Percentiles rank a stretch among this genome's conserved stretches.
phyloP scores from a whole-genome alignment of 2,329 filamentous ascomycete species.

The Aureobasidium sp. region DNA sequence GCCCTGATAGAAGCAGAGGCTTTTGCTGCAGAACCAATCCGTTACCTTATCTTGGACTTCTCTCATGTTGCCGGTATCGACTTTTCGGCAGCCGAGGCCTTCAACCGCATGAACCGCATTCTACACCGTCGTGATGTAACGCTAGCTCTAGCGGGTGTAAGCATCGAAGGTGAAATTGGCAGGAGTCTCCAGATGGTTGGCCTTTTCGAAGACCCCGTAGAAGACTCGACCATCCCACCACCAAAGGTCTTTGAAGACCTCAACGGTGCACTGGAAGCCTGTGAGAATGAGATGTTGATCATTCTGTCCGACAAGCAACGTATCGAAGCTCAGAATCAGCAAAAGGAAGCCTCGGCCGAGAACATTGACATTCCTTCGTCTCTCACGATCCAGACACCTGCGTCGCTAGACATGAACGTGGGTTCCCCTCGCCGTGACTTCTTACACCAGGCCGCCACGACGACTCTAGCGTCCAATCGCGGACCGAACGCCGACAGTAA shows the following conservation, averaged over 20 bases:
- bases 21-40: slow-evolving; percentile 71
- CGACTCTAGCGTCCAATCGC: slow-evolving; percentile 48
- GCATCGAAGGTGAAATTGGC: slow-evolving; percentile 67
- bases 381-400: slow-evolving; percentile 8
- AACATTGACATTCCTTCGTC: slow-evolving; percentile 22
- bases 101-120: slow-evolving; percentile 83
- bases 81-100: slow-evolving; percentile 92
- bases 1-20: slow-evolving; percentile 73
- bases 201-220: slow-evolving; percentile 64
- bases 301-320: slow-evolving; percentile 31
- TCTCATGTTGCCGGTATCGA: slow-evolving; percentile 86
- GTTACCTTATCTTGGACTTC: slow-evolving; percentile 84
- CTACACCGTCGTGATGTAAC: slow-evolving; percentile 69
- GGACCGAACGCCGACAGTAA: slow-evolving; percentile 1
- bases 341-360: slow-evolving; percentile 42
- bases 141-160: slow-evolving; percentile 76
- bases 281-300: slow-evolving; percentile 84
- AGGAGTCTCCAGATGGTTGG: slow-evolving; percentile 76
- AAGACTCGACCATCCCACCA: slow-evolving; percentile 49
- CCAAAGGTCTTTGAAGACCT: slow-evolving; percentile 73
- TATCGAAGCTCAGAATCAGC: background rate
- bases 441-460: slow-evolving; percentile 69
- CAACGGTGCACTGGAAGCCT: slow-evolving; percentile 87
- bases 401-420: slow-evolving; percentile 27
- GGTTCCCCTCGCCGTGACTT: slow-evolving; percentile 76